These are phyloP conservation scores for Fereydounia khargensis DNA, from an alignment of 1,284 basidiomycete species.

Conservation along the genomic window DNA sequence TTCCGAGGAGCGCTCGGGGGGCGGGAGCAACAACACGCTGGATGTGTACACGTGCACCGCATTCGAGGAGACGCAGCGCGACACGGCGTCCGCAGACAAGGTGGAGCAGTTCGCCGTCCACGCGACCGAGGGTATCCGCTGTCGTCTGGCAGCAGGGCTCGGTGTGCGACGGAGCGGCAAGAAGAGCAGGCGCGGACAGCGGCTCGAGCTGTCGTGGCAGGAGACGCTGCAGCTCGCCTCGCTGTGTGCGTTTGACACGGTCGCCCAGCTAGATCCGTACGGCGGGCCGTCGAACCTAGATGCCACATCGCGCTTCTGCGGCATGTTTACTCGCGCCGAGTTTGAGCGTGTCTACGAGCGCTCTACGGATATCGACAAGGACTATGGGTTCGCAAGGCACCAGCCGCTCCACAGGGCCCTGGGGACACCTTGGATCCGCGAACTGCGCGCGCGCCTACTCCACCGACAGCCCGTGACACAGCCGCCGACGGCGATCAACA, in stretches of 20 bases:
- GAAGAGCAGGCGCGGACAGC: slow-evolving; percentile 12
- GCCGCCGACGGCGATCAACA: slow-evolving; percentile 31
- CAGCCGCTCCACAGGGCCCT: slow-evolving; percentile 14
- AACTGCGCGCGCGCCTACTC: slow-evolving; percentile 13
- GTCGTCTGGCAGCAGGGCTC: slow-evolving; percentile 10
- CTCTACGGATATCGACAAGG: slow-evolving; percentile 17
- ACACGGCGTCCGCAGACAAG: slow-evolving; percentile 13
- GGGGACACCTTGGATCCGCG: slow-evolving; percentile 25
- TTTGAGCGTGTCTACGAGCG: slow-evolving; percentile 18
- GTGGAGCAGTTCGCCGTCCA: slow-evolving; percentile 8
- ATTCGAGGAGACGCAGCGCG: slow-evolving; percentile 16
- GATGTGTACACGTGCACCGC: slow-evolving; percentile 29
- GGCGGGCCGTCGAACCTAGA: slow-evolving; percentile 8
- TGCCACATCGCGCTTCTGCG: slow-evolving; percentile 16
- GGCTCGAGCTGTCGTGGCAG: slow-evolving; percentile 10
- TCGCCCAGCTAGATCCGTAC: slow-evolving; percentile 20
- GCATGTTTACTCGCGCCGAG: slow-evolving; percentile 13
- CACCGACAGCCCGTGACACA: slow-evolving; percentile 11
- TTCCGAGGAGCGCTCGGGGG: slow-evolving; percentile 19
- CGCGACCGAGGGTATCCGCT: slow-evolving; percentile 8
- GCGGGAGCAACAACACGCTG: slow-evolving; percentile 27
- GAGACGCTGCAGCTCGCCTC: slow-evolving; percentile 27
- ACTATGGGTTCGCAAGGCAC: slow-evolving; percentile 18
- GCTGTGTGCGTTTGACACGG: slow-evolving; percentile 30
- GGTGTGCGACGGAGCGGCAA: slow-evolving; percentile 10